A percentile compares a stretch with the other conserved stretches of the same genome.
Conservation (phyloP, 2,329 filamentous ascomycete genomes). For the Botrytis porri region DNA sequence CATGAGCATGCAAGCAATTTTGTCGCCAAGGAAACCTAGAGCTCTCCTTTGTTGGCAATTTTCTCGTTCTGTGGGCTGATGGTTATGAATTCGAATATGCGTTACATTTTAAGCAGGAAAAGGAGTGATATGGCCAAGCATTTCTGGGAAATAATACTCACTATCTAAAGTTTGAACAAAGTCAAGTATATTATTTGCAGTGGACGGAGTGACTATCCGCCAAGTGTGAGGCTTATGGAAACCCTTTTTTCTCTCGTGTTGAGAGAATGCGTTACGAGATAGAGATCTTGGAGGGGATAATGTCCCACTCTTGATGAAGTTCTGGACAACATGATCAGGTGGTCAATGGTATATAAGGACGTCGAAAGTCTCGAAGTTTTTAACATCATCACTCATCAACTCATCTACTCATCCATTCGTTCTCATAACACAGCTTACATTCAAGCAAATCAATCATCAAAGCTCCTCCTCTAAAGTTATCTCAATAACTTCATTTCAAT, state of each 20-base stretch:
- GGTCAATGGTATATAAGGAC: not conserved
- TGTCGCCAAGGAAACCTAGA: not conserved
- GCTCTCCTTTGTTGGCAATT: not conserved
- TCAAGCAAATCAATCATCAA: not conserved
- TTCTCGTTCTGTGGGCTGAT: not conserved
- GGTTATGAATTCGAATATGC: not conserved
- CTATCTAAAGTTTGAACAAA: not conserved
- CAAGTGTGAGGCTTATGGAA: not conserved
- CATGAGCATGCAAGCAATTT: not conserved
- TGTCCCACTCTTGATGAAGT: not conserved
- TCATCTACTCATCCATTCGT: not conserved
- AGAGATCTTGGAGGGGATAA: not conserved
- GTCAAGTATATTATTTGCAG: not conserved
- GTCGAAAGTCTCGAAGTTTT: not conserved
- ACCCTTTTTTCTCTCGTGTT: not conserved
- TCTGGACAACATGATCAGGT: not conserved
- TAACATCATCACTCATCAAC: not conserved
- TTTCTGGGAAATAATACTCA: not conserved
- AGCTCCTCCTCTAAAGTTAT: not conserved
- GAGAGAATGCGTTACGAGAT: not conserved
- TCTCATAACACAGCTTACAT: not conserved
- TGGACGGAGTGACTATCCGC: not conserved
- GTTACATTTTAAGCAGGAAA: not conserved
- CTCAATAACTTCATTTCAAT: not conserved
- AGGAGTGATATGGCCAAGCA: not conserved